phyloP scores from a whole-genome alignment of 1,284 basidiomycete genomes.

The Porogramme epimiltina region DNA sequence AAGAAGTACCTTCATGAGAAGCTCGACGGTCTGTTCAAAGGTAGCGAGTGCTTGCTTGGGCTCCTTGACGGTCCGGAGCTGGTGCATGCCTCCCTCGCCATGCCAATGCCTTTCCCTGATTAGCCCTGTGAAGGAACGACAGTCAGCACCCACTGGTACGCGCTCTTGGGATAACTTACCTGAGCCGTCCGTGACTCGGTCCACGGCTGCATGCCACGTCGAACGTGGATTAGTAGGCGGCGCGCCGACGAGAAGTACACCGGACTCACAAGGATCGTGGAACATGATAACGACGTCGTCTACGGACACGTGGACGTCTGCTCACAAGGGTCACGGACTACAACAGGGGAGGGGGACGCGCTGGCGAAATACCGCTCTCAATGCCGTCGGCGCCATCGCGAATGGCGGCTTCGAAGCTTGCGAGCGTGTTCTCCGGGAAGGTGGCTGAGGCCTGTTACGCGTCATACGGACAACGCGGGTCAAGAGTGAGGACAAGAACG shows the following conservation, averaged over 20 bases:
- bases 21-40: slow-evolving; percentile 79
- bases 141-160: slow-evolving; percentile 8
- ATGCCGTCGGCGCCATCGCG: slow-evolving; percentile 94
- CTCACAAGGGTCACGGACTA: slow-evolving; percentile 35
- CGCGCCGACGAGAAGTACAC: slow-evolving; percentile 1
- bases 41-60: slow-evolving; percentile 91
- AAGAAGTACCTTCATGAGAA: slow-evolving; percentile 75
- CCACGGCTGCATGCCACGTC: slow-evolving; percentile 48
- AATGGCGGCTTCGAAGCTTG: slow-evolving; percentile 92
- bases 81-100: slow-evolving; percentile 76
- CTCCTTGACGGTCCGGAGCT: slow-evolving; percentile 80
- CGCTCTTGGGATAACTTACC: slow-evolving; percentile 40
- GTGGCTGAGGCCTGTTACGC: slow-evolving; percentile 73
- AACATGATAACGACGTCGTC: slow-evolving; percentile 95
- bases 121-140: slow-evolving; percentile 49
- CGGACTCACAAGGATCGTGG: slow-evolving; percentile 81
- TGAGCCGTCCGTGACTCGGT: slow-evolving; percentile 68
- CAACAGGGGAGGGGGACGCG: slow-evolving; percentile 30
- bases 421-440: slow-evolving; percentile 91
- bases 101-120: slow-evolving; percentile 73
- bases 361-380: slow-evolving; percentile 78
- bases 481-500: slow-evolving; percentile 9
- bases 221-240: not conserved
- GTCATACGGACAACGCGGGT: slow-evolving; percentile 16
- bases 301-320: slow-evolving; percentile 95